Conservation (phyloP, 192 early-diverging fungal species). For the Jimgerdemannia lactiflua region DNA sequence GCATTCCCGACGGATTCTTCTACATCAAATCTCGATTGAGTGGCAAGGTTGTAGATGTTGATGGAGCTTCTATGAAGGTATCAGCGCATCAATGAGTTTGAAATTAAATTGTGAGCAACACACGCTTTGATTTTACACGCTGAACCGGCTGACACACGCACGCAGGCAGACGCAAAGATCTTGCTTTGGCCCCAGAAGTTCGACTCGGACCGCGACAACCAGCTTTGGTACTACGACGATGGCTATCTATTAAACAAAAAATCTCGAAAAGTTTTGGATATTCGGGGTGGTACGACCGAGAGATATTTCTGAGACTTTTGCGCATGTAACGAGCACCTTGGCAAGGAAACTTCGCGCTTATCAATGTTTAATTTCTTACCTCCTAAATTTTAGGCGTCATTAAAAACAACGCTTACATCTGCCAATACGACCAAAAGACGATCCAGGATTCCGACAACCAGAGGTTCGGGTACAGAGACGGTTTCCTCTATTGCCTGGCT, state of each 20-base stretch:
- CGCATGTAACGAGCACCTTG: background rate
- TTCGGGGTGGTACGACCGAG: background rate
- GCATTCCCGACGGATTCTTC: constrained; percentile 13
- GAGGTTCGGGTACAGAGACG: constrained; percentile 10
- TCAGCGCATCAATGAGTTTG: background rate
- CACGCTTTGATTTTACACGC: background rate
- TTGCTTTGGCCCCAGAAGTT: constrained; percentile 1
- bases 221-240: constrained; percentile 10
- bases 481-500: constrained; percentile 9
- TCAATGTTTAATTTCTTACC: background rate
- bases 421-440: constrained; percentile 19
- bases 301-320: background rate
- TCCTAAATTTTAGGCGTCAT: constrained; percentile 2
- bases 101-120: background rate
- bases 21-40: constrained; percentile 18
- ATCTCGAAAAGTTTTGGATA: constrained; percentile 8
- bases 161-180: background rate
- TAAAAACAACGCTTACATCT: background rate
- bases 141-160: constrained; percentile 7
- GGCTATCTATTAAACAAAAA: constrained; percentile 21
- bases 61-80: constrained; percentile 16
- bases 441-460: constrained; percentile 12
- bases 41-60: constrained; percentile 18
- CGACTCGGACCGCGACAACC: background rate
- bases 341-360: background rate